Base-by-base conservation (phyloP, 2,329 filamentous ascomycete genomes). In the Sporothrix inflata region DNA sequence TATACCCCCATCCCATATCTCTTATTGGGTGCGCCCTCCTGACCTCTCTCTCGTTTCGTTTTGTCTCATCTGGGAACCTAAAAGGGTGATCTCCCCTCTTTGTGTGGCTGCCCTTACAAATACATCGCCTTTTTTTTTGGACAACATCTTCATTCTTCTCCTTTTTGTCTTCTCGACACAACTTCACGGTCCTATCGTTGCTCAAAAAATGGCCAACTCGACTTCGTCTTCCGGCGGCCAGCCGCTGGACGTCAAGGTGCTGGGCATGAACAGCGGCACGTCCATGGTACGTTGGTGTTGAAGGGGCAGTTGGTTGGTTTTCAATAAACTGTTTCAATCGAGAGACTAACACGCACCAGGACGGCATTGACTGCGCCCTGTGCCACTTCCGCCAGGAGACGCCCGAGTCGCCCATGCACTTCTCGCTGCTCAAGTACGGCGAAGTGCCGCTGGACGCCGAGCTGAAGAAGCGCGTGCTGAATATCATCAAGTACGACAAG, bases 361-460 rank as follows among this genome's bases (percentile, higher is more conserved):
- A 87, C 76, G 84, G 85, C 34, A 88, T 90, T 60, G 86, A 89
- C 77, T 89, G 86, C 75, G 87, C 86, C 1, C 81, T 89, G 9
- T 88, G 87, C 75, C 85, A 80, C 69, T 90, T 89, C 77, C 80
- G 80, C 63, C 88, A 90, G 76, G 82, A 83, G 21, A 82, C 82
- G 7, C 87, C 87, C 0, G 80, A 84, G 7, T 80, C 82, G 5
- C 83, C 85, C 2, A 85, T 90, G 83, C 84, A 86, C 75, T 86
- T 90, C 74, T 83, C 87, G 75, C 80, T 90, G 5, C 80, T 88
- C n/a, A 79, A 86, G 79, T 88, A 88, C 77, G 85, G 84, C 65
- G 87, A 89, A 75, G 81, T 87, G n/a, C 84, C 85, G 0, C 79
- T 90, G 19, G 84, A 86, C 38, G 82, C 81, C 38, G 80, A 77